phyloP scores from a whole-genome alignment of 257 asterid species.

The Marsdenia floribunda region DNA sequence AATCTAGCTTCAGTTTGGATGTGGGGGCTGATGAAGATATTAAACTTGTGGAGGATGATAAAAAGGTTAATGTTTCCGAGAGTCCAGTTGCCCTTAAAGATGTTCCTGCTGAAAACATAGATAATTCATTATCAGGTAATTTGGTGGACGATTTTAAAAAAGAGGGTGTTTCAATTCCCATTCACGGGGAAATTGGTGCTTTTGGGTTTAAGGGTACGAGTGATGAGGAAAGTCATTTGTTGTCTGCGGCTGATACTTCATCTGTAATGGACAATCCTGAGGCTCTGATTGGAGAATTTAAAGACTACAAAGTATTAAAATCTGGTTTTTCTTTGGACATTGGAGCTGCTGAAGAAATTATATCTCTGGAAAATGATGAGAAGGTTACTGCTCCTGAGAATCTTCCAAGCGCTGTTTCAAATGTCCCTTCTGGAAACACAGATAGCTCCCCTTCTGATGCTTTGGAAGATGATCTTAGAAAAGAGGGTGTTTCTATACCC shows the following conservation, averaged over 20 bases:
- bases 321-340: conserved; percentile 26
- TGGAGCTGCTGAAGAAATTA: conserved; percentile 26
- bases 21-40: conserved; percentile 27
- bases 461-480: conserved; percentile 13
- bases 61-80: conserved; percentile 19
- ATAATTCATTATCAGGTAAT: conserved; percentile 13
- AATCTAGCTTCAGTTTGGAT: conserved; percentile 29
- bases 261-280: conserved; percentile 19
- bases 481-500: conserved; percentile 8
- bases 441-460: conserved; percentile 17
- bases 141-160: conserved; percentile 15
- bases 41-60: conserved; percentile 17
- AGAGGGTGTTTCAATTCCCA: conserved; percentile 4
- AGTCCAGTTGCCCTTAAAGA: conserved; percentile 12
- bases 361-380: not conserved
- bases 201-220: conserved; percentile 2
- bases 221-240: not conserved
- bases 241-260: conserved; percentile 16
- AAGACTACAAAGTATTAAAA: conserved; percentile 19
- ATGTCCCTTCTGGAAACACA: conserved; percentile 23
- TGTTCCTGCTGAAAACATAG: conserved; percentile 23
- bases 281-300: conserved; percentile 21
- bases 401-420: conserved; percentile 15
- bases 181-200: conserved; percentile 17
- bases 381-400: conserved; percentile 17